Evolutionary conservation across 176 grass and related monocot species (phyloP), one percentile per base, ranked within the genome.

Genomic region (Panicum miliaceum): DNA sequence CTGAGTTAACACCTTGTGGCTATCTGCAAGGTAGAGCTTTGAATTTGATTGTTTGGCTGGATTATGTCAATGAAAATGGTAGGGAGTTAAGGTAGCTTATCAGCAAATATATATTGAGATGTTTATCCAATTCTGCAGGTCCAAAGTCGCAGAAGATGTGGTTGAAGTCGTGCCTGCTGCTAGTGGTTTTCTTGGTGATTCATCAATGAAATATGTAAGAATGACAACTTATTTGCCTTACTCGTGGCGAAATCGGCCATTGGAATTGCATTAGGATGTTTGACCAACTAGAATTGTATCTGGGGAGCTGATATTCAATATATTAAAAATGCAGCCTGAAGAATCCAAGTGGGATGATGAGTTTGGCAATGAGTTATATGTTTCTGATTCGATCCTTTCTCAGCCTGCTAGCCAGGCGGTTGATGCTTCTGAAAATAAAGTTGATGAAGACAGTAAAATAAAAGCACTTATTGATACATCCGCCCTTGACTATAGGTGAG

Each of bases 301-400:
- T 43, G 27, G 20, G 46, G 37, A 68, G 40, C 86, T 89, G 46
- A 88, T 88, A 57, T 88, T 80, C 32, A 81, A 75, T 66, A 29
- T 75, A 80, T 86, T 87, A 2, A 87, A 87, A 78, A 83, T 86
- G 86, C 93, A 99, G 97, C 81, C 83, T 83, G 93, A 99, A 79
- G 97, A 99, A 92, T 96, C 88, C 78, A 93, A 99, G 68, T 99
- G 97, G 97, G 97, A 96, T 87, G 97, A 99, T 89, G 97, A 99
- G 76, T 99, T 99, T 64, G 97, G 97, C 48, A 96, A 94, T 7
- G 92, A 88, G 63, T 90, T 93, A 71, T 99, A 99, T 88, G 86
- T 92, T 85, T 88, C 85, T 75, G 91, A 96, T 87, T 87, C 42
- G 0, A 60, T 90, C 38, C 86, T 74, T 76, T 73, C 90, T 78